Percentiles rank a stretch among this genome's conserved stretches.
These are phyloP conservation scores for Megacollybia marginata DNA, from an alignment of 768 basidiomycete genomes.

Conservation along the genomic window DNA sequence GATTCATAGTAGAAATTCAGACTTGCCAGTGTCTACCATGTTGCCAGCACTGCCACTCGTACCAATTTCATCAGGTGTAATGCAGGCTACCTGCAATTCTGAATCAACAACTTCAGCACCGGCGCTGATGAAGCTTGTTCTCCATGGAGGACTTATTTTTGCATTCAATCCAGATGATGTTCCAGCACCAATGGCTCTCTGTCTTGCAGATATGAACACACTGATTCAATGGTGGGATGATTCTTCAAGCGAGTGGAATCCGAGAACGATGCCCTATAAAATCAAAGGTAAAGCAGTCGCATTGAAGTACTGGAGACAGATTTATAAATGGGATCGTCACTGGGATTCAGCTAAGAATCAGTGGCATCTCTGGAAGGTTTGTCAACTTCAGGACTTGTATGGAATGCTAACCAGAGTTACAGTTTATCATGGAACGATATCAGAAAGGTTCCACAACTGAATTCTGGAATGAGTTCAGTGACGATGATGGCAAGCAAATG, in stretches of 20 bases:
- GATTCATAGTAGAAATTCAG: not conserved
- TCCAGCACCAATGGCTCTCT: not conserved
- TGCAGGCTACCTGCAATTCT: not conserved
- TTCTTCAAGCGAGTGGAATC: not conserved
- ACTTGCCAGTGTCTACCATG: not conserved
- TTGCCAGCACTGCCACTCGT: no score
- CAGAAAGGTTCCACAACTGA: not conserved
- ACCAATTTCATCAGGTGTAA: not conserved
- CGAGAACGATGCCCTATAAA: not conserved
- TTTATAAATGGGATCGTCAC: not conserved
- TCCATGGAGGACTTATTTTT: not conserved
- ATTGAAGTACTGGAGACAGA: not conserved
- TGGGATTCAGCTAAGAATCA: not conserved
- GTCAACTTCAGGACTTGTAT: no score
- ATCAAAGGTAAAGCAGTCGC: conserved; percentile 1
- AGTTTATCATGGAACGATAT: not conserved
- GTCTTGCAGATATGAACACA: not conserved
- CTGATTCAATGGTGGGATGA: conserved; percentile 2
- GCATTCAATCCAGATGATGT: not conserved
- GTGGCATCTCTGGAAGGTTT: not conserved
- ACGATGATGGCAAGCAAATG: not conserved
- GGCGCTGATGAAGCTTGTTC: not conserved
- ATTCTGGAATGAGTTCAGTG: not conserved
- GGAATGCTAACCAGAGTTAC: no score
- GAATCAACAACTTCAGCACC: not conserved